A percentile compares a stretch with the other conserved stretches of the same genome.
phyloP scores from a whole-genome alignment of 2,329 filamentous ascomycete species.

The Aureobasidium sp. region DNA sequence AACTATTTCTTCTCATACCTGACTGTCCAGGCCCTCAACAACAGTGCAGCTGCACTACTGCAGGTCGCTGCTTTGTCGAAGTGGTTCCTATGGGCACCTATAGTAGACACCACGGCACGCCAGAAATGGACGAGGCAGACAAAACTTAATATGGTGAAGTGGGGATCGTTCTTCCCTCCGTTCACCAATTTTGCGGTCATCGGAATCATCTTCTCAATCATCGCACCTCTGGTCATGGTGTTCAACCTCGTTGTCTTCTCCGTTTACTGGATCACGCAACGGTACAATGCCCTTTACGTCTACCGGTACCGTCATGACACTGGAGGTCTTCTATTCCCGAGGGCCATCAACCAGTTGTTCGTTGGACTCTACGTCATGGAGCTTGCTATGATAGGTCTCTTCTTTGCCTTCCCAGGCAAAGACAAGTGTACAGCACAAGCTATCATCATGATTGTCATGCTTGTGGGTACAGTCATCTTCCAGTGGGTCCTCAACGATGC shows the following conservation, averaged over 20 bases:
- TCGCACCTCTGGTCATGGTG: constrained; percentile 81
- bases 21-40: constrained; percentile 85
- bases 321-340: constrained; percentile 82
- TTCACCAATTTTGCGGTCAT: constrained; percentile 97
- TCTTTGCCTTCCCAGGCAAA: constrained; percentile 60
- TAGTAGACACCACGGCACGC: constrained; percentile 72
- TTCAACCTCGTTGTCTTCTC: constrained; percentile 91
- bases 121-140: constrained; percentile 85
- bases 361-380: constrained; percentile 94
- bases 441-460: constrained; percentile 71
- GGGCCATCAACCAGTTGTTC: constrained; percentile 95
- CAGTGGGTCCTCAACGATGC: constrained; percentile 74
- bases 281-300: constrained; percentile 96
- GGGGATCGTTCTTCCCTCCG: constrained; percentile 91
- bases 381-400: constrained; percentile 77
- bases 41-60: constrained; percentile 78
- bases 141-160: constrained; percentile 65
- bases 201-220: constrained; percentile 72
- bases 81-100: constrained; percentile 59
- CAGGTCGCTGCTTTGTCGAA: constrained; percentile 71
- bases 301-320: constrained; percentile 85
- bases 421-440: constrained; percentile 65
- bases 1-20: constrained; percentile 99
- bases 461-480: constrained; percentile 64
- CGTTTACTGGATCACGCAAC: constrained; percentile 86